phyloP scores from a whole-genome alignment of 768 basidiomycete species.

The Cubamyces sp. region DNA sequence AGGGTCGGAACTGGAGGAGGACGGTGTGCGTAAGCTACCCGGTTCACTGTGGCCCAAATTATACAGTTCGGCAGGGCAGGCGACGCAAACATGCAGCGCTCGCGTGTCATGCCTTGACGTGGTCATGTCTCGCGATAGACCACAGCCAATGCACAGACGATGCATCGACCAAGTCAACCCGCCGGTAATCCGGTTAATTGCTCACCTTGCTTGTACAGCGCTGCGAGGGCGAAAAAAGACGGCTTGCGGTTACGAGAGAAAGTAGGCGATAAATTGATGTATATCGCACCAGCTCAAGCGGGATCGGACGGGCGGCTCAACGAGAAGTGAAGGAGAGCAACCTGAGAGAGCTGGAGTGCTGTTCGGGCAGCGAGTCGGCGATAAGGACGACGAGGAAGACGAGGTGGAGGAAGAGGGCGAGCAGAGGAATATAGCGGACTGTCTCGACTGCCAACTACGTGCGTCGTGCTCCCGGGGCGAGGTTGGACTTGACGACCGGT shows the following conservation, averaged over 20 bases:
- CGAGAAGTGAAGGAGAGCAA: constrained; percentile 1
- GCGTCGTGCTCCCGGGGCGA: constrained; percentile 17
- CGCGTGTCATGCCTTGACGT: constrained; percentile 25
- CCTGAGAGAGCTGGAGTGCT: background rate
- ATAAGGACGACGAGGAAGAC: constrained; percentile 19
- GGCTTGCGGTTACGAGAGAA: constrained; percentile 9
- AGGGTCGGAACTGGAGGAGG: constrained; percentile 6
- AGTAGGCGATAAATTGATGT: constrained; percentile 17
- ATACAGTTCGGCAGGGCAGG: constrained; percentile 3
- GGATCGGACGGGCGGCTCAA: constrained; percentile 6
- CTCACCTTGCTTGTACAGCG: constrained; percentile 26
- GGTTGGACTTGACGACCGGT: constrained; percentile 30
- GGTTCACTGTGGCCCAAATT: constrained; percentile 1
- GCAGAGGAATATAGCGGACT: constrained; percentile 28
- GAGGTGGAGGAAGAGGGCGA: constrained; percentile 26
- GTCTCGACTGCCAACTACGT: constrained; percentile 30
- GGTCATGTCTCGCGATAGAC: constrained; percentile 3
- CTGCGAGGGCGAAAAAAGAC: background rate
- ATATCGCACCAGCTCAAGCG: constrained; percentile 22
- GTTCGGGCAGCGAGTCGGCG: constrained; percentile 1
- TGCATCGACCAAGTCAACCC: background rate
- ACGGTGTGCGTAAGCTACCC: constrained; percentile 14
- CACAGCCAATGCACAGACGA: background rate
- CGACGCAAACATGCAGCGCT: constrained; percentile 22
- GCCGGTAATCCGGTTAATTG: background rate